These are phyloP conservation scores for Litchi chinensis DNA, from an alignment of 345 rosid genomes.

Conservation along the genomic window DNA sequence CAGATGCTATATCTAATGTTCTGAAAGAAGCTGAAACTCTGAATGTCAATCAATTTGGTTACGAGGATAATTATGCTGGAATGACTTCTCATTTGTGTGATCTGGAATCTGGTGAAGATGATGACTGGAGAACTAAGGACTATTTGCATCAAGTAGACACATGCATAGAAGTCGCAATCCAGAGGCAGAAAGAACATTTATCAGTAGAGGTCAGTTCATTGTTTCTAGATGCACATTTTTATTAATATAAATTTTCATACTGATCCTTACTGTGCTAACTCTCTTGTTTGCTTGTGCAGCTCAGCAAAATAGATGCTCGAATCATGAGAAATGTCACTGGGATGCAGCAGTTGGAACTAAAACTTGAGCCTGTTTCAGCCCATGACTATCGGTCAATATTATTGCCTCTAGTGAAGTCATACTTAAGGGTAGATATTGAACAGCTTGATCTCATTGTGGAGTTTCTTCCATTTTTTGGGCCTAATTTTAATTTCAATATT, in stretches of 20 bases:
- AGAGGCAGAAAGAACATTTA: conserved; percentile 79
- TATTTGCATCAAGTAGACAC: conserved; percentile 68
- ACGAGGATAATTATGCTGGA: conserved; percentile 58
- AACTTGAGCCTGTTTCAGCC: conserved; percentile 72
- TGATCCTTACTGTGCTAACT: conserved; percentile 8
- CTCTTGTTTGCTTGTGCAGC: conserved; percentile 49
- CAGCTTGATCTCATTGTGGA: conserved; percentile 10
- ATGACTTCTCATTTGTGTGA: conserved; percentile 74
- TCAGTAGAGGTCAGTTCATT: conserved; percentile 65
- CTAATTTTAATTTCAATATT: conserved; percentile 19
- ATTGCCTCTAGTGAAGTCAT: conserved; percentile 75
- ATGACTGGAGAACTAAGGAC: conserved; percentile 75
- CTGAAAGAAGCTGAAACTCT: conserved; percentile 77
- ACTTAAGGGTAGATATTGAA: conserved; percentile 69
- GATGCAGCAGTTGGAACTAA: conserved; percentile 86
- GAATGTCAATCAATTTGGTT: conserved; percentile 73
- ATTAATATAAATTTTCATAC: background rate
- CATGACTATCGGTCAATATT: conserved; percentile 68
- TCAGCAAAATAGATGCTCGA: conserved; percentile 78
- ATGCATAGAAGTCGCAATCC: conserved; percentile 75
- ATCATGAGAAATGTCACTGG: conserved; percentile 68
- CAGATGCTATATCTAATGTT: conserved; percentile 69
- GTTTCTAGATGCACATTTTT: conserved; percentile 19
- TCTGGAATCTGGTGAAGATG: conserved; percentile 81
- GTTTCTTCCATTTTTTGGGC: conserved; percentile 18